Conservation (phyloP, 2,329 filamentous ascomycete species). For the Aurifilum marmelostoma region DNA sequence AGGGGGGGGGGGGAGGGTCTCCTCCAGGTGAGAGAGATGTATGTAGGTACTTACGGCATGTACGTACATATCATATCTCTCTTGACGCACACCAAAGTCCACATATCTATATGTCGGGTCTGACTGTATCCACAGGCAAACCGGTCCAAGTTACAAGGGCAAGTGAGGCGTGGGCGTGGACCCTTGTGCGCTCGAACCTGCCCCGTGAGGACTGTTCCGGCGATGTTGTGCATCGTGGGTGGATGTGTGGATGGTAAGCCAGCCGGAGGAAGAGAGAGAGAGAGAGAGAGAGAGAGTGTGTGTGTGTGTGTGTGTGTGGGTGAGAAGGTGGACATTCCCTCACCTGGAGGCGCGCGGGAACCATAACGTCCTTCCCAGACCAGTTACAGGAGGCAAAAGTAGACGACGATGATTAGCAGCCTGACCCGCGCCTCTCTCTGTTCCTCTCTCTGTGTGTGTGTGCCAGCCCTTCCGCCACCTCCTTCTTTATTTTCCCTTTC, state of each 20-base stretch:
- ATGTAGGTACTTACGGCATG: not conserved
- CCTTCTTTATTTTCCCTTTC: not conserved
- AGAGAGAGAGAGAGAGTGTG: too few species aligned
- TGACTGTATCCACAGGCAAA: constrained; percentile 15
- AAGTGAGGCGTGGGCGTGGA: constrained; percentile 15
- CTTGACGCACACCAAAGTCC: not conserved
- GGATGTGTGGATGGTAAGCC: constrained; percentile 10
- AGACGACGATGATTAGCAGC: not conserved
- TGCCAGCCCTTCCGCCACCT: too few species aligned
- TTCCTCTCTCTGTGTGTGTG: not conserved
- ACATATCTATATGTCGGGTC: constrained; percentile 16
- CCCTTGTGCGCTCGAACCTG: constrained; percentile 10
- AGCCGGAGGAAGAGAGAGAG: not conserved
- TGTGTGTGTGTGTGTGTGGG: too few species aligned
- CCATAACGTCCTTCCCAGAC: constrained; percentile 14
- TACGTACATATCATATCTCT: not conserved
- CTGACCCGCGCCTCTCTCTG: not conserved
- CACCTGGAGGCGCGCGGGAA: not conserved
- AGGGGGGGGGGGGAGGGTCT: constrained; percentile 5
- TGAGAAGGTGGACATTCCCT: constrained; percentile 6
- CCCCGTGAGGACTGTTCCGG: constrained; percentile 21
- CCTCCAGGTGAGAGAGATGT: not conserved
- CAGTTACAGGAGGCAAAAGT: constrained; percentile 9
- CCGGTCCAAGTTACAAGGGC: not conserved
- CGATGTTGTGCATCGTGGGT: constrained; percentile 21